phyloP scores from a whole-genome alignment of 495 filamentous ascomycete genomes.

The Elasticomyces elasticus region DNA sequence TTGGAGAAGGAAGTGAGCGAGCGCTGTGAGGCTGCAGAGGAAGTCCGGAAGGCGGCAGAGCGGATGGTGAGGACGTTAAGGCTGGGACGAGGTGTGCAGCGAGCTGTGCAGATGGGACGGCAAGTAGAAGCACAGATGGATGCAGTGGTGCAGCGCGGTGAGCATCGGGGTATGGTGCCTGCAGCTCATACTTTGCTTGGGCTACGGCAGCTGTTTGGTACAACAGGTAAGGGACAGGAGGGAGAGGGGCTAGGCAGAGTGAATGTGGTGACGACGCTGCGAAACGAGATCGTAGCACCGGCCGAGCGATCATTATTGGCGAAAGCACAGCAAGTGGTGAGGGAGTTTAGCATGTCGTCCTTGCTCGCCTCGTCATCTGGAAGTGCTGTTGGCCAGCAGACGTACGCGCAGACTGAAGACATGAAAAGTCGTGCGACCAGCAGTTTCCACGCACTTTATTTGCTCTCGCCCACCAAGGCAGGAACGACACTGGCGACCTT shows the following conservation, averaged over 20 bases:
- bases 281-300: constrained; percentile 55
- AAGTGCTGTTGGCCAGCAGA: constrained; percentile 28
- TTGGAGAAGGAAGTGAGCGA: constrained; percentile 73
- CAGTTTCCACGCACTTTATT: constrained; percentile 66
- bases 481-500: constrained; percentile 37
- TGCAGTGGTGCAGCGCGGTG: constrained; percentile 44
- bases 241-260: constrained; percentile 65
- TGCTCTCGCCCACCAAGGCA: constrained; percentile 57
- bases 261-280: constrained; percentile 55
- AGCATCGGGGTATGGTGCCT: constrained; percentile 62
- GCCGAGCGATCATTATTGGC: constrained; percentile 57
- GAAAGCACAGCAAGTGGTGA: constrained; percentile 68
- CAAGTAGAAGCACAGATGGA: constrained; percentile 77
- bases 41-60: constrained; percentile 61
- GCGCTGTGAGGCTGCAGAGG: constrained; percentile 70
- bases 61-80: constrained; percentile 70
- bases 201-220: constrained; percentile 60
- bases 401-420: constrained; percentile 74
- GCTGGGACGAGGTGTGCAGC: constrained; percentile 61
- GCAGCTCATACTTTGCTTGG: constrained; percentile 66
- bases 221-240: constrained; percentile 55
- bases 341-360: constrained; percentile 72
- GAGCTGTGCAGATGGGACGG: constrained; percentile 67
- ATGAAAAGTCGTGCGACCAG: constrained; percentile 61
- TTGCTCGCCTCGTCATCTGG: constrained; percentile 32